Evolutionary conservation across 2,329 filamentous ascomycete genomes (phyloP).

Genomic region (Fusarium longipes): DNA sequence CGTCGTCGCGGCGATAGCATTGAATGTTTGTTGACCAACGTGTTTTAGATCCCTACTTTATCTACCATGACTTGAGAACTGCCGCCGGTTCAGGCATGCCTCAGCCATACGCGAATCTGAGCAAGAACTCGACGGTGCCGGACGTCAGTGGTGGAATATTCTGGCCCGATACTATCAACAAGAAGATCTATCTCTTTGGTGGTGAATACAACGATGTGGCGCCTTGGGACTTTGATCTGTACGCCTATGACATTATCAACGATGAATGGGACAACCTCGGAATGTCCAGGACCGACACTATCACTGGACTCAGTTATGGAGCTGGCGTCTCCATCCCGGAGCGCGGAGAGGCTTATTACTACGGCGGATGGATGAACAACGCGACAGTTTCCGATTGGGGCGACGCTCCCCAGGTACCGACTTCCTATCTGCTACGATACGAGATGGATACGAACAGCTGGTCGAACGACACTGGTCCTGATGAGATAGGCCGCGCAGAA

Average conservation of each 20-base stretch:
- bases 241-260: slow-evolving; percentile 67
- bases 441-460: slow-evolving; percentile 64
- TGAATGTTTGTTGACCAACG: slow-evolving; percentile 12
- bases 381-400: slow-evolving; percentile 63
- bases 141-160: slow-evolving; percentile 58
- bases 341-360: slow-evolving; percentile 68
- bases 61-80: slow-evolving; percentile 67
- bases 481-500: slow-evolving; percentile 66
- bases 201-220: slow-evolving; percentile 65
- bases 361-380: slow-evolving; percentile 71
- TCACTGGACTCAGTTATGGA: slow-evolving; percentile 65
- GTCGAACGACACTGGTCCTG: slow-evolving; percentile 65
- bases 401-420: slow-evolving; percentile 58
- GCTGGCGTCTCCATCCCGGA: slow-evolving; percentile 66
- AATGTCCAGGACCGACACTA: slow-evolving; percentile 49
- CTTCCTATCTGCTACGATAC: slow-evolving; percentile 65
- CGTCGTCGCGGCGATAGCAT: background rate
- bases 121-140: slow-evolving; percentile 69
- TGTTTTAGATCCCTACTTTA: slow-evolving; percentile 49
- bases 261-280: slow-evolving; percentile 65
- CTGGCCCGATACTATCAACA: slow-evolving; percentile 72
- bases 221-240: slow-evolving; percentile 62
- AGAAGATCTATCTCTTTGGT: slow-evolving; percentile 71
- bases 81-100: slow-evolving; percentile 60
- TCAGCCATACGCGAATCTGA: slow-evolving; percentile 65